These are phyloP conservation scores for Oenanthe javanica DNA, from an alignment of 140 eudicot species.

Conservation along the genomic window DNA sequence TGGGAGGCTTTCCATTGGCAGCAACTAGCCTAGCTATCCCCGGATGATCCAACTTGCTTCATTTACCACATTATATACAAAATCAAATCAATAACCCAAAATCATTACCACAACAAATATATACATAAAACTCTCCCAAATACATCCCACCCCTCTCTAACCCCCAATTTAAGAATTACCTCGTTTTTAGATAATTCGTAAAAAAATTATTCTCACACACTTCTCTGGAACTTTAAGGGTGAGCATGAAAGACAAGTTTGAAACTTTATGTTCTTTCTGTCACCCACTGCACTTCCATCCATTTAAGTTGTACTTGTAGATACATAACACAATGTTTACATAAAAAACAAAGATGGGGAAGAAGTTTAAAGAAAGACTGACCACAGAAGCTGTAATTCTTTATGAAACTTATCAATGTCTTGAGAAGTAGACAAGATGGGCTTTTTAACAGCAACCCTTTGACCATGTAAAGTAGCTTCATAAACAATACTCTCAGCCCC, in stretches of 20 bases:
- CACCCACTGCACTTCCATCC: background rate
- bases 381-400: slow-evolving; percentile 79
- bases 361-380: background rate
- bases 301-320: background rate
- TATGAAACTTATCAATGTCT: slow-evolving; percentile 75
- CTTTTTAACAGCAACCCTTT: slow-evolving; percentile 71
- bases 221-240: background rate
- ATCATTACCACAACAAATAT: background rate
- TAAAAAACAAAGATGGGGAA: background rate
- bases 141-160: background rate
- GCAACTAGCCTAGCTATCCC: slow-evolving; percentile 74
- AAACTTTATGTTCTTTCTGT: background rate
- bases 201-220: background rate
- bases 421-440: slow-evolving; percentile 79
- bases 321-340: background rate
- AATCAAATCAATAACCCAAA: slow-evolving; percentile 9
- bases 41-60: slow-evolving; percentile 85
- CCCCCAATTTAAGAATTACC: background rate
- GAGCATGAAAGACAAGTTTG: background rate
- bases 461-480: slow-evolving; percentile 64
- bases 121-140: background rate
- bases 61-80: slow-evolving; percentile 18
- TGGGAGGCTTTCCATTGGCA: slow-evolving; percentile 90
- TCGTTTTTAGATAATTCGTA: background rate
- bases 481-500: slow-evolving; percentile 93